These are phyloP conservation scores for Penicillium fimorum DNA, from an alignment of 495 filamentous ascomycete species.

Conservation along the genomic window DNA sequence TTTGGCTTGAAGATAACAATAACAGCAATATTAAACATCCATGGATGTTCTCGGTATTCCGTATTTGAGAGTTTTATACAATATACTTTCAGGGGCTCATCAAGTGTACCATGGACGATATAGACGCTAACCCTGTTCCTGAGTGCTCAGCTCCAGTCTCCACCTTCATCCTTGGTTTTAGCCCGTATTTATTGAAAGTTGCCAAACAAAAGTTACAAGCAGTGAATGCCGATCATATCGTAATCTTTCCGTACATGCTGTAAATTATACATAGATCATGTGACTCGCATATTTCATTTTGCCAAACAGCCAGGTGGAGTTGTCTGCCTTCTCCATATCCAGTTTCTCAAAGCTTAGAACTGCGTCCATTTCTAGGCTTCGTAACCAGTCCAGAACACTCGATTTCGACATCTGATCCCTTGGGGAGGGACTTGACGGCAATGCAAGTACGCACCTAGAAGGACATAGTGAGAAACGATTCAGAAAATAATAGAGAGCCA, in stretches of 20 bases:
- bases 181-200: not conserved
- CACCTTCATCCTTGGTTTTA: slow-evolving; percentile 10
- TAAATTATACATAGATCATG: slow-evolving; percentile 5
- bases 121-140: slow-evolving; percentile 44
- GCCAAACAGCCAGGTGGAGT: slow-evolving; percentile 3
- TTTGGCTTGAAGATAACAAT: not conserved
- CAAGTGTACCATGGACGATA: slow-evolving; percentile 17
- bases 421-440: slow-evolving; percentile 61
- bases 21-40: not conserved
- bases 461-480: slow-evolving; percentile 6
- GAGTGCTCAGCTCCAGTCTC: slow-evolving; percentile 19
- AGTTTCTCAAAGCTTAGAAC: slow-evolving; percentile 13
- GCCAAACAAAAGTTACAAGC: not conserved
- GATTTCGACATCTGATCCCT: slow-evolving; percentile 69
- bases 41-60: not conserved
- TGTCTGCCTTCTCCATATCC: slow-evolving; percentile 4
- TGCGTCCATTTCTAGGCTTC: slow-evolving; percentile 8
- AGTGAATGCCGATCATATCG: not conserved
- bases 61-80: not conserved
- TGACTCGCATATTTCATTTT: not conserved
- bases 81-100: slow-evolving; percentile 11
- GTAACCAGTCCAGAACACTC: slow-evolving; percentile 49
- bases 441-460: slow-evolving; percentile 60
- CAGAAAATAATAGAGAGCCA: not conserved
- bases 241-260: slow-evolving; percentile 5